A percentile compares a stretch with the other conserved stretches of the same genome.
Conservation (phyloP, 306 rosid species). For the Acacia melanoxylon region DNA sequence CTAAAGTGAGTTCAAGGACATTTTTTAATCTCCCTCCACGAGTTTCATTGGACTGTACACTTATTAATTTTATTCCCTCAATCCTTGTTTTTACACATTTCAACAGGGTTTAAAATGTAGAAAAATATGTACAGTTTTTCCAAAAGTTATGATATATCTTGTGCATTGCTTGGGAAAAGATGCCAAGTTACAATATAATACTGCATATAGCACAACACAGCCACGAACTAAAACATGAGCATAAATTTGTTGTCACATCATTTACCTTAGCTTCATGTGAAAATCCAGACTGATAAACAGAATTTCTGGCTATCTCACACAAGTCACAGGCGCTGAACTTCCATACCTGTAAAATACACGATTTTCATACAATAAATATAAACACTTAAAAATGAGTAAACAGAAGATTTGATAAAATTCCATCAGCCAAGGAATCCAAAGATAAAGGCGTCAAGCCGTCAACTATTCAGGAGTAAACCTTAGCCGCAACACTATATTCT, state of each 20-base stretch:
- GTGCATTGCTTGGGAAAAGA: not conserved
- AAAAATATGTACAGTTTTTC: not conserved
- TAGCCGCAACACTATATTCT: constrained; percentile 56
- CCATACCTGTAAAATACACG: constrained; percentile 63
- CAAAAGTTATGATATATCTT: not conserved
- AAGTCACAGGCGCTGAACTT: constrained; percentile 84
- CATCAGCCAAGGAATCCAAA: not conserved
- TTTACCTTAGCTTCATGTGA: constrained; percentile 75
- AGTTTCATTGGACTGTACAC: not conserved
- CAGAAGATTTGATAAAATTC: constrained; percentile 15
- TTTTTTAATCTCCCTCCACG: not conserved
- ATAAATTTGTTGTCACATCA: not conserved
- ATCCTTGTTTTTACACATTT: not conserved
- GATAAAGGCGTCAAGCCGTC: not conserved
- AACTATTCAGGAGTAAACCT: constrained; percentile 31
- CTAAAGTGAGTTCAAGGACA: not conserved
- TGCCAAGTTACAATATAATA: not conserved
- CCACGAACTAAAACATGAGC: not conserved
- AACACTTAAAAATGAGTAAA: constrained; percentile 19
- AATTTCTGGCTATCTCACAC: constrained; percentile 85
- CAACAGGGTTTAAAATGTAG: not conserved
- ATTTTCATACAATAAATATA: constrained; percentile 9
- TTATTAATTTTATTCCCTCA: not conserved
- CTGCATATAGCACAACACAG: not conserved
- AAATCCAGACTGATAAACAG: constrained; percentile 93